Conservation (phyloP, 2,329 filamentous ascomycete species). For the Botrytis fabae region DNA sequence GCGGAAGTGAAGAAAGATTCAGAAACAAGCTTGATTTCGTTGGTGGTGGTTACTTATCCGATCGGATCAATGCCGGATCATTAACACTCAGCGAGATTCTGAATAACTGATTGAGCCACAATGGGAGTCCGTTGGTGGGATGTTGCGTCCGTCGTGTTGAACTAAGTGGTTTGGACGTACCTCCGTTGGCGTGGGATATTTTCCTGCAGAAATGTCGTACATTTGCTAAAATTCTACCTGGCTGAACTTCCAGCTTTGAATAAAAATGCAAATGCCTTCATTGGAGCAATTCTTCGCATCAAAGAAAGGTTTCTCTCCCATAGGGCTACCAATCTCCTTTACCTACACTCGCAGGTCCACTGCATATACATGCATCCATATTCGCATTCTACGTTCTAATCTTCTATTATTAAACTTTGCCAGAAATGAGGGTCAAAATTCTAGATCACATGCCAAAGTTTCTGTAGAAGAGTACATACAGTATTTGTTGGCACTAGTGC, state of each 20-base stretch:
- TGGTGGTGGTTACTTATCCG: not conserved
- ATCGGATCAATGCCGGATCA: not conserved
- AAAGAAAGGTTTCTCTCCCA: not conserved
- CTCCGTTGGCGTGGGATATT: slow-evolving; percentile 2
- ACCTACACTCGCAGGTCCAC: not conserved
- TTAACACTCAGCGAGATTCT: not conserved
- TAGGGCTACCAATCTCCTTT: not conserved
- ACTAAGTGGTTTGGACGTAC: not conserved
- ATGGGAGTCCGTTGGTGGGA: not conserved
- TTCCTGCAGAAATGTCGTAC: slow-evolving; percentile 1
- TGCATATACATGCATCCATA: not conserved
- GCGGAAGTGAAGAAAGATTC: not conserved
- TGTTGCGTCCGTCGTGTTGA: not conserved
- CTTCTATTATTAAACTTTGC: not conserved
- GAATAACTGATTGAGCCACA: not conserved
- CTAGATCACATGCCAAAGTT: not conserved
- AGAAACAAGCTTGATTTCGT: not conserved
- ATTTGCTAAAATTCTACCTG: not conserved
- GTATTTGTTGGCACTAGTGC: not conserved
- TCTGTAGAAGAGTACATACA: not conserved
- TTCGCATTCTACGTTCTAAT: not conserved
- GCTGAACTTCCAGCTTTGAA: not conserved
- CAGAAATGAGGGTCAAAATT: not conserved
- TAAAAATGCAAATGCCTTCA: not conserved
- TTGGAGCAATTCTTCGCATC: not conserved